These are phyloP conservation scores for Tolypocladium pustulatum DNA, from an alignment of 2,329 filamentous ascomycete genomes.

Conservation along the genomic window DNA sequence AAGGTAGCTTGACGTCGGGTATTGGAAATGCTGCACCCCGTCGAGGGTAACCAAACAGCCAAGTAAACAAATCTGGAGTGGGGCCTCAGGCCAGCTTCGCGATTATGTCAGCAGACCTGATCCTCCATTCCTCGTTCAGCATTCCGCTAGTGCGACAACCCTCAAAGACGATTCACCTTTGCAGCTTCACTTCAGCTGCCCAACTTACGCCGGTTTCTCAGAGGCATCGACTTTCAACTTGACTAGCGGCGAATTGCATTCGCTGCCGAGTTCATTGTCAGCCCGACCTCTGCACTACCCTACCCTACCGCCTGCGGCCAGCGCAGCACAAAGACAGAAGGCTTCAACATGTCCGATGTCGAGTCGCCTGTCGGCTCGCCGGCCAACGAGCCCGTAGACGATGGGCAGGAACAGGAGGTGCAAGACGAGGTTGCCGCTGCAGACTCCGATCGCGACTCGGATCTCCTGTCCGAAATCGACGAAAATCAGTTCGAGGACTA, in stretches of 20 bases:
- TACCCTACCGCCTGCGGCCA: background rate
- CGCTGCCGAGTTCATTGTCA: background rate
- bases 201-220: background rate
- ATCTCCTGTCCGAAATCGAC: constrained; percentile 56
- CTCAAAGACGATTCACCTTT: background rate
- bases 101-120: constrained; percentile 19
- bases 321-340: background rate
- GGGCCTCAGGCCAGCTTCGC: constrained; percentile 2
- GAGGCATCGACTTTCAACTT: background rate
- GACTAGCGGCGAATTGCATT: background rate
- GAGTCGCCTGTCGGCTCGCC: constrained; percentile 30
- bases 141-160: background rate
- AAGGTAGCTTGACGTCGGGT: background rate
- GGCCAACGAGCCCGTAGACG: constrained; percentile 23
- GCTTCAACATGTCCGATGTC: constrained; percentile 32
- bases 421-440: constrained; percentile 30
- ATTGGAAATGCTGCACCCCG: constrained; percentile 6
- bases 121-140: background rate
- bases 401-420: constrained; percentile 30
- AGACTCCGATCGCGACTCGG: constrained; percentile 45
- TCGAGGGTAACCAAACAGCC: constrained; percentile 14
- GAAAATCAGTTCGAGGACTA: constrained; percentile 62
- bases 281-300: background rate
- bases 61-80: constrained; percentile 23
- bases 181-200: background rate